Percentiles rank a stretch among this genome's conserved stretches.
These are phyloP conservation scores for Dictyostelium intermedium DNA, from an alignment of 78 protist genomes.

Conservation along the genomic window DNA sequence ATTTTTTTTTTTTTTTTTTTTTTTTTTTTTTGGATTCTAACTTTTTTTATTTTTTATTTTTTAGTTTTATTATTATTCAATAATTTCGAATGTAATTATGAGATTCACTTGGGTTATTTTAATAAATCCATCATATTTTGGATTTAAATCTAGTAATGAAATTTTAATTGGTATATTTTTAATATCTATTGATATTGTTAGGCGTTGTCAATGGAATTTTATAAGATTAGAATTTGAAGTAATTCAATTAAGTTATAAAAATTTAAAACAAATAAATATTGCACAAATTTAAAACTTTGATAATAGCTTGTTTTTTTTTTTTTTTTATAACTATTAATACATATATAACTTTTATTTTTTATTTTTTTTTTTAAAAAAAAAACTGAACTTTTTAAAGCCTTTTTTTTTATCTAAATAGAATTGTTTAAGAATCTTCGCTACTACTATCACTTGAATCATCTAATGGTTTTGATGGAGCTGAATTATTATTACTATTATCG, in stretches of 20 bases:
- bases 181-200: slow-evolving; percentile 1
- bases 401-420: not conserved
- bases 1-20: not conserved
- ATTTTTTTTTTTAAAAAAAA: too few species aligned
- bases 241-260: not conserved
- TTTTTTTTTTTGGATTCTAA: not conserved
- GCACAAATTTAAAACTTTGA: not conserved
- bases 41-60: not conserved
- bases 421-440: not conserved
- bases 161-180: not conserved
- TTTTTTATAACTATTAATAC: not conserved
- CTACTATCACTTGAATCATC: slow-evolving; percentile 21
- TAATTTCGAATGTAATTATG: slow-evolving; percentile 17
- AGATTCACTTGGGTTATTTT: slow-evolving; percentile 20
- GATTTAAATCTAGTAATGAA: not conserved
- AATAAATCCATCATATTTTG: not conserved
- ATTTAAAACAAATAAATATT: not conserved
- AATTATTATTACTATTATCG: not conserved
- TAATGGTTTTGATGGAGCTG: not conserved
- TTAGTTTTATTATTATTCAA: slow-evolving; percentile 24
- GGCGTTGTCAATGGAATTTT: slow-evolving; percentile 29
- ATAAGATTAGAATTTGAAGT: slow-evolving; percentile 20
- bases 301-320: too few species aligned
- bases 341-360: not conserved
- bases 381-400: too few species aligned